phyloP scores from a whole-genome alignment of 805 yeast genomes.

The Ogataea sp. region DNA sequence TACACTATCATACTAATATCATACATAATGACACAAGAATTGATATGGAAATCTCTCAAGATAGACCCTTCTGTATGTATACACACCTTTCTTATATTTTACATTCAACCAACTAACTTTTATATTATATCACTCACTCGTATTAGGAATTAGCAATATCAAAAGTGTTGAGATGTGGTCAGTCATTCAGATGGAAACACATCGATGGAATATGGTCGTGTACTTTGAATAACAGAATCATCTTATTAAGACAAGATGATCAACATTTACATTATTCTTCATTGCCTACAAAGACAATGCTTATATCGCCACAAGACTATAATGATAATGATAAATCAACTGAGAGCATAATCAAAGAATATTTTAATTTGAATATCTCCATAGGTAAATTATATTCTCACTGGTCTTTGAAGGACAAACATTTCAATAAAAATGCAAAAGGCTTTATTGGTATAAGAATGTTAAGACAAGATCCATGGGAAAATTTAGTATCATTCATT shows the following conservation, averaged over 20 bases:
- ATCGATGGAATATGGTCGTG: constrained; percentile 59
- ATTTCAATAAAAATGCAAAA: constrained; percentile 30
- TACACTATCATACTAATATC: no score
- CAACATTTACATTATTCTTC: constrained; percentile 42
- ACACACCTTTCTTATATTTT: neutral
- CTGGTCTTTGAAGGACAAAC: constrained; percentile 54
- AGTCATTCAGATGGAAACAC: constrained; percentile 73
- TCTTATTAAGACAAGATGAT: constrained; percentile 56
- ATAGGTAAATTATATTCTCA: constrained; percentile 43
- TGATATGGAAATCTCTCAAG: constrained; percentile 20
- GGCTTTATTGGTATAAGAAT: constrained; percentile 69
- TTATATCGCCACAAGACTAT: no score
- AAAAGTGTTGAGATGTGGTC: constrained; percentile 75
- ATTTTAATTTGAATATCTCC: constrained; percentile 59
- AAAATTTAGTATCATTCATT: constrained; percentile 79
- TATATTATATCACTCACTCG: no score
- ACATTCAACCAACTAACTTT: neutral
- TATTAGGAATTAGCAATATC: constrained; percentile 46
- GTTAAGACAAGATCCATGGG: constrained; percentile 96
- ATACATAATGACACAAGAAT: constrained; percentile 13
- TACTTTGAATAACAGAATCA: constrained; percentile 47
- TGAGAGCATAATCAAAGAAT: constrained; percentile 44
- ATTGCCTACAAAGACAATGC: constrained; percentile 19
- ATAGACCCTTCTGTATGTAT: constrained; percentile 16
- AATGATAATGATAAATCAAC: constrained; percentile 20